phyloP scores from a whole-genome alignment of 108 stramenopile genomes.

The Stephanodiscus triporus region DNA sequence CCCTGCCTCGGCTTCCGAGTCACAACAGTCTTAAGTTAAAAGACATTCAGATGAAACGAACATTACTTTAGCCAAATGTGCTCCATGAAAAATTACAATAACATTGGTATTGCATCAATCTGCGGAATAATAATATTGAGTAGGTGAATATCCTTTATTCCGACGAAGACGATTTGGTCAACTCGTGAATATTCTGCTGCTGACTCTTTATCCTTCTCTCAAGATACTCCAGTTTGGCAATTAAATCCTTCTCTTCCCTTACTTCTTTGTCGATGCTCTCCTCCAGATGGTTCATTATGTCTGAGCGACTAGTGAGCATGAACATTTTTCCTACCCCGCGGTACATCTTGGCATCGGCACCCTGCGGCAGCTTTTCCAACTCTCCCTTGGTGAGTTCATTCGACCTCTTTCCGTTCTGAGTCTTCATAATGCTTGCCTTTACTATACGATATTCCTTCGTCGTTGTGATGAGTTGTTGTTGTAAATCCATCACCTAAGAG shows the following conservation, averaged over 20 bases:
- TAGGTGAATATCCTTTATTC: conserved; percentile 16
- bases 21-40: too few species aligned
- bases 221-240: conserved; percentile 79
- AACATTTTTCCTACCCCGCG: conserved; percentile 85
- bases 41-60: too few species aligned
- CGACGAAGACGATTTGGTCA: conserved; percentile 43
- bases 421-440: conserved; percentile 57
- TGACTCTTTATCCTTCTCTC: conserved; percentile 83
- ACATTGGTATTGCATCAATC: too few species aligned
- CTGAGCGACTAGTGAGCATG: conserved; percentile 57
- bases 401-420: conserved; percentile 67
- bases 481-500: conserved; percentile 80
- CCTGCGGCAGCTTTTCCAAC: conserved; percentile 59
- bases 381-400: conserved; percentile 71
- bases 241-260: conserved; percentile 65
- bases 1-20: too few species aligned
- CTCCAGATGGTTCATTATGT: conserved; percentile 66
- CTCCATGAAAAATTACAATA: too few species aligned
- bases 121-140: too few species aligned
- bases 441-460: conserved; percentile 78
- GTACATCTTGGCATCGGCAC: conserved; percentile 61
- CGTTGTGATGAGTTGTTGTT: conserved; percentile 67
- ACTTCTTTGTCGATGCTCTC: conserved; percentile 47
- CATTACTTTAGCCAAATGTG: too few species aligned
- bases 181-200: conserved; percentile 83